Percentiles rank a stretch among this genome's conserved stretches.
Evolutionary conservation across 768 basidiomycete species (phyloP).

Genomic region (Strobilomyces confusus): DNA sequence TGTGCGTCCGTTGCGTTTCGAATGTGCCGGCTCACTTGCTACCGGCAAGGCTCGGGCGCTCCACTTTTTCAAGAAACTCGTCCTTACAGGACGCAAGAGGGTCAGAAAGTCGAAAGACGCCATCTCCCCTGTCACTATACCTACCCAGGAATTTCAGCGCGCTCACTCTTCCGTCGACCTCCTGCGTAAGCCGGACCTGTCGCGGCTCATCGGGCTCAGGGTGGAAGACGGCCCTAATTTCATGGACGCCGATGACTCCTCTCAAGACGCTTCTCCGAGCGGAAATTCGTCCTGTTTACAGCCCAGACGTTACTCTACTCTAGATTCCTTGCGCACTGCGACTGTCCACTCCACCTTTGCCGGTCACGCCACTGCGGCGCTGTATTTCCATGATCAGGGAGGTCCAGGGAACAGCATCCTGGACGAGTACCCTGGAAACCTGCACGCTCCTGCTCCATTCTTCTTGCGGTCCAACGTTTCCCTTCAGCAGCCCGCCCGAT

Average conservation of each 20-base stretch:
- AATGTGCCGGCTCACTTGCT: slow-evolving; percentile 7
- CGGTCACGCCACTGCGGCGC: slow-evolving; percentile 4
- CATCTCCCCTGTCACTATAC: slow-evolving; percentile 21
- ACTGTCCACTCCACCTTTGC: slow-evolving; percentile 12
- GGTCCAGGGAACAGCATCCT: not conserved
- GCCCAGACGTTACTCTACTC: slow-evolving; percentile 22
- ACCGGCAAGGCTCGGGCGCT: slow-evolving; percentile 30
- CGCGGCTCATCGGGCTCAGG: slow-evolving; percentile 22
- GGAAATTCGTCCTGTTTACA: slow-evolving; percentile 19
- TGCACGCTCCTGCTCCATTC: slow-evolving; percentile 14
- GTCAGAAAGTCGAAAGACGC: slow-evolving; percentile 27
- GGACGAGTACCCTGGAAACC: not conserved
- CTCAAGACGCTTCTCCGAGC: slow-evolving; percentile 26
- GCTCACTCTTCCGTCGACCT: slow-evolving; percentile 35
- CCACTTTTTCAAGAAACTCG: slow-evolving; percentile 39
- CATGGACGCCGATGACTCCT: slow-evolving; percentile 31
- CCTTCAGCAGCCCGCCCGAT: slow-evolving; percentile 8
- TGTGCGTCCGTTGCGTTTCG: slow-evolving; percentile 7
- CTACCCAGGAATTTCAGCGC: slow-evolving; percentile 22
- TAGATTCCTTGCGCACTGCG: slow-evolving; percentile 13
- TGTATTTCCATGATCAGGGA: slow-evolving; percentile 13
- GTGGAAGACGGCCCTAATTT: slow-evolving; percentile 20
- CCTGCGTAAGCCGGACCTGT: slow-evolving; percentile 24
- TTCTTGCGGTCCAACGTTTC: slow-evolving; percentile 13
- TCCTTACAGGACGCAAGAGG: slow-evolving; percentile 31